A percentile compares a stretch with the other conserved stretches of the same genome.
Evolutionary conservation across 192 early-diverging fungal species (phyloP).

Genomic region (Gaertneriomyces sp.): DNA sequence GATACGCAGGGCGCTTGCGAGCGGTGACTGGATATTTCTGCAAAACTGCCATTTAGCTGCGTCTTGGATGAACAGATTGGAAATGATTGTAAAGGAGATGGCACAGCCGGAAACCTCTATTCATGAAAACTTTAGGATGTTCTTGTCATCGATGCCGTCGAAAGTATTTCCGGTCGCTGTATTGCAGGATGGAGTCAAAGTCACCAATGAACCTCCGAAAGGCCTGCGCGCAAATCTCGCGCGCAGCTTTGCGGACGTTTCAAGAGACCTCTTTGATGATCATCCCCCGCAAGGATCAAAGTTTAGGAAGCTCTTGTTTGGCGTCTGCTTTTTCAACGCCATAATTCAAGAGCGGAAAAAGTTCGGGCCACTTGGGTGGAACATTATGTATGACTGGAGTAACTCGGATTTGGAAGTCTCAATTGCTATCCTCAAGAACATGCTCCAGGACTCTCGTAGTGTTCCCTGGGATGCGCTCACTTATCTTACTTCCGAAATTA

Average conservation of each 20-base stretch:
- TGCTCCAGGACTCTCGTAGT: constrained; percentile 44
- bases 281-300: constrained; percentile 54
- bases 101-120: constrained; percentile 48
- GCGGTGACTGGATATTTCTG: constrained; percentile 63
- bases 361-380: constrained; percentile 63
- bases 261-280: constrained; percentile 53
- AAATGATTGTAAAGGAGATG: constrained; percentile 54
- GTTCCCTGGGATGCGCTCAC: constrained; percentile 59
- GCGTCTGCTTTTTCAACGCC: constrained; percentile 65
- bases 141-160: constrained; percentile 64
- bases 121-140: constrained; percentile 51
- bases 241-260: constrained; percentile 56
- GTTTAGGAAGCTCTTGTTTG: constrained; percentile 58
- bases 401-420: constrained; percentile 57
- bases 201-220: constrained; percentile 63
- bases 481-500: constrained; percentile 60
- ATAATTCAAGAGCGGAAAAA: constrained; percentile 63
- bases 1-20: constrained; percentile 37
- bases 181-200: constrained; percentile 60
- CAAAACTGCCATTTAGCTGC: constrained; percentile 65
- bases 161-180: constrained; percentile 58
- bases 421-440: constrained; percentile 49
- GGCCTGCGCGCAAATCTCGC: constrained; percentile 59
- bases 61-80: constrained; percentile 57
- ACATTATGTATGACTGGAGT: constrained; percentile 59